Percentiles rank a stretch among this genome's conserved stretches.
phyloP scores from a whole-genome alignment of 371 early-diverging fungal species.

The Mortierella sp. region DNA sequence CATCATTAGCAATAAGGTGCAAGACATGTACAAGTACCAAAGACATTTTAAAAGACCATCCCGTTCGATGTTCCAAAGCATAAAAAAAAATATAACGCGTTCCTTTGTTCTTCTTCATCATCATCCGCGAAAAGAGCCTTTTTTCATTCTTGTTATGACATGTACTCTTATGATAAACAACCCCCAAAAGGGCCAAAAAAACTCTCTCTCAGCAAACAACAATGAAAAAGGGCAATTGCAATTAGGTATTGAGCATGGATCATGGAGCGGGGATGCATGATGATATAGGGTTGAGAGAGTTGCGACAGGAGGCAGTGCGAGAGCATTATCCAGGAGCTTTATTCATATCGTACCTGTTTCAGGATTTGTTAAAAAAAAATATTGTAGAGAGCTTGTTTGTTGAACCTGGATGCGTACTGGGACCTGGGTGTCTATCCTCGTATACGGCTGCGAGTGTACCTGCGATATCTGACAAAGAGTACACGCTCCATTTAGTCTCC shows the following conservation, averaged over 20 bases:
- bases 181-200: neutral
- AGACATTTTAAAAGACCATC: neutral
- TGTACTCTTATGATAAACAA: neutral
- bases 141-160: neutral
- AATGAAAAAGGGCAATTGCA: neutral
- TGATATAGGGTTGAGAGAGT: neutral
- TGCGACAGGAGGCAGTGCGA: neutral
- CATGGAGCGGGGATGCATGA: neutral
- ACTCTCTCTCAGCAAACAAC: neutral
- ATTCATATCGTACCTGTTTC: slow-evolving; percentile 1
- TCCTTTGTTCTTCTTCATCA: neutral
- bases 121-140: neutral
- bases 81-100: neutral
- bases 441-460: neutral
- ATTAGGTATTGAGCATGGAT: neutral
- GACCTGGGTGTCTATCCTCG: neutral
- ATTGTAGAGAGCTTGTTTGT: slow-evolving; percentile 2
- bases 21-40: neutral
- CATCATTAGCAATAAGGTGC: too few species aligned
- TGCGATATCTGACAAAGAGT: neutral
- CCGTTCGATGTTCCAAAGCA: neutral
- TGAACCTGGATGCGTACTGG: neutral
- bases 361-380: too few species aligned
- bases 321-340: slow-evolving; percentile 5
- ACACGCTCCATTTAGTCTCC: neutral